Conservation (phyloP, 2,329 filamentous ascomycete species). For the Fusarium sp. region DNA sequence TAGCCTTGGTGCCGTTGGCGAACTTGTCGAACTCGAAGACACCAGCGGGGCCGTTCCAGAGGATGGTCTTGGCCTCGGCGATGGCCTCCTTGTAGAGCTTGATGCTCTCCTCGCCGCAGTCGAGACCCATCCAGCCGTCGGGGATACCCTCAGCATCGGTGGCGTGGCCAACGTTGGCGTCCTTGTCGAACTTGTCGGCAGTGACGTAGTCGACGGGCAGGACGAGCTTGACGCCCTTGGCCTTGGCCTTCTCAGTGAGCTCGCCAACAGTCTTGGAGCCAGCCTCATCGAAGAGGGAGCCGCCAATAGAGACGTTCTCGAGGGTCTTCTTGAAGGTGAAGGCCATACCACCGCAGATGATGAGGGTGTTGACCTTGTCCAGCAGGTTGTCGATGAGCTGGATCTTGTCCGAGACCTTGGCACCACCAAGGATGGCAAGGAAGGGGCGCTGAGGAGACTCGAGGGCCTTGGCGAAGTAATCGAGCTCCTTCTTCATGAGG, state of each 20-base stretch:
- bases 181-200: slow-evolving; percentile 92
- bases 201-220: slow-evolving; percentile 96
- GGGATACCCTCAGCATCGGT: slow-evolving; percentile 92
- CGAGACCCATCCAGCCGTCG: slow-evolving; percentile 98
- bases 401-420: slow-evolving; percentile 99
- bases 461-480: slow-evolving; percentile 98
- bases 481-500: slow-evolving; percentile 99
- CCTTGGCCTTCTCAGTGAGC: slow-evolving; percentile 95
- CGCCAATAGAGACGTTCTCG: slow-evolving; percentile 89
- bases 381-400: slow-evolving; percentile 99
- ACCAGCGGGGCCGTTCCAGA: slow-evolving; percentile 98
- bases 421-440: slow-evolving; percentile 97
- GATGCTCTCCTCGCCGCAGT: slow-evolving; percentile 91
- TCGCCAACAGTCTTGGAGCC: slow-evolving; percentile 92
- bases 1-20: slow-evolving; percentile 91
- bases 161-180: slow-evolving; percentile 85
- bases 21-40: slow-evolving; percentile 99
- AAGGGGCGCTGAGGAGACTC: slow-evolving; percentile 95
- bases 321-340: slow-evolving; percentile 99
- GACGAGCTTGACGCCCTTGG: slow-evolving; percentile 95
- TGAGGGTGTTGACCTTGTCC: slow-evolving; percentile 96
- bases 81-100: slow-evolving; percentile 93
- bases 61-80: slow-evolving; percentile 90
- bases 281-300: slow-evolving; percentile 92
- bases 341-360: slow-evolving; percentile 98